Conservation (phyloP, 306 rosid genomes). For the Phaseolus lunatus region DNA sequence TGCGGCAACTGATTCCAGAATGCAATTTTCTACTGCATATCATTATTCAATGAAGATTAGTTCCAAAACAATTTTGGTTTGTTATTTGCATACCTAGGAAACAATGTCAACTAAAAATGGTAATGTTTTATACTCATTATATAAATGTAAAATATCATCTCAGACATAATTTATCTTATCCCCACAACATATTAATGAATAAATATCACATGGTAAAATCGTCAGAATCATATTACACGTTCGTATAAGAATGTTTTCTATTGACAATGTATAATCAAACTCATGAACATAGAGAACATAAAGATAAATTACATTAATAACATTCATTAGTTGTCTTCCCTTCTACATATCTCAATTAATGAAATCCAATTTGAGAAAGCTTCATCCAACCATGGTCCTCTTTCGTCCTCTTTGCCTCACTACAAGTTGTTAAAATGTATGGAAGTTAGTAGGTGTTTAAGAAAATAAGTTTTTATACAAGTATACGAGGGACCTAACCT, state of each 20-base stretch:
- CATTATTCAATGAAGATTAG: neutral
- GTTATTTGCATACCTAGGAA: neutral
- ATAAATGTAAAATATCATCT: no score
- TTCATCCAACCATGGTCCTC: slow-evolving; percentile 94
- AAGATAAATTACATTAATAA: slow-evolving; percentile 22
- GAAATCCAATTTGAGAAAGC: slow-evolving; percentile 32
- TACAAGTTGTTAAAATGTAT: slow-evolving; percentile 44
- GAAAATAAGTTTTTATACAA: slow-evolving; percentile 15
- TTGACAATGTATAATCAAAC: no score
- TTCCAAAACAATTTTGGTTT: slow-evolving; percentile 14
- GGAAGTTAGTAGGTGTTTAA: slow-evolving; percentile 8
- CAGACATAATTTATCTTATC: no score
- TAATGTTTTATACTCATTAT: no score
- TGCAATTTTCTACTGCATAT: slow-evolving; percentile 11
- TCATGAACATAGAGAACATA: neutral
- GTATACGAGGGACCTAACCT: slow-evolving; percentile 42
- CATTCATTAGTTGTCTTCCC: slow-evolving; percentile 15
- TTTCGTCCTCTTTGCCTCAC: slow-evolving; percentile 92
- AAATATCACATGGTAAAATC: no score
- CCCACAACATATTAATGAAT: no score
- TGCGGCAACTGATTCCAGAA: neutral
- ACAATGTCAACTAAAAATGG: no score
- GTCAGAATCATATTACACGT: no score
- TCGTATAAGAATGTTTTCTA: no score
- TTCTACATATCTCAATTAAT: slow-evolving; percentile 11